Percentiles rank a stretch among this genome's conserved stretches.
Evolutionary conservation across 805 yeast species (phyloP).

Genomic region (Candida orba): DNA sequence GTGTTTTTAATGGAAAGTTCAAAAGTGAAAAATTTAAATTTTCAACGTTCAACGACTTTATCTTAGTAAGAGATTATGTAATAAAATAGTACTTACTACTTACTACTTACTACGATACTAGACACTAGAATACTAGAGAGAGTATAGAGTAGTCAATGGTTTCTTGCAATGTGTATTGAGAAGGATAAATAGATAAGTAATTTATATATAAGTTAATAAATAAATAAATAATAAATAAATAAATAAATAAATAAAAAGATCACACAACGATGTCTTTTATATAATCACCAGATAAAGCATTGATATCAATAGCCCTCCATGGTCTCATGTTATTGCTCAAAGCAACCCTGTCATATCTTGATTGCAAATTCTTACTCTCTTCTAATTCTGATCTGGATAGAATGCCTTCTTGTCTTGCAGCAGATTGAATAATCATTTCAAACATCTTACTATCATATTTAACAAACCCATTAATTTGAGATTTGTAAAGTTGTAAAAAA

Average conservation of each 20-base stretch:
- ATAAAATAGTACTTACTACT: not conserved
- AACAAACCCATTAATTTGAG: too few relatives aligned
- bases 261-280: not conserved
- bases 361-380: not conserved
- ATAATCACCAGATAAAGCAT: not conserved
- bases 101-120: too few relatives aligned
- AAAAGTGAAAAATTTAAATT: not conserved
- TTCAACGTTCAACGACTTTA: not conserved
- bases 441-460: too few relatives aligned
- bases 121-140: too few relatives aligned
- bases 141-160: too few relatives aligned
- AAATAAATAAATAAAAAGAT: not conserved
- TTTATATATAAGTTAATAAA: too few relatives aligned
- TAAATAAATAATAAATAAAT: not conserved
- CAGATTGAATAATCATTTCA: not conserved
- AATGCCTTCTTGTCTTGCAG: not conserved
- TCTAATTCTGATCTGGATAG: too few relatives aligned
- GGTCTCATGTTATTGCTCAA: slow-evolving; percentile 1
- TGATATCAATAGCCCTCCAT: slow-evolving; percentile 2
- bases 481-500: too few relatives aligned
- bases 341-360: slow-evolving; percentile 3
- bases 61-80: not conserved
- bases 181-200: not conserved
- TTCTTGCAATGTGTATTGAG: too few relatives aligned
- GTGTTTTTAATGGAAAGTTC: too few relatives aligned